Evolutionary conservation across 352 stramenopile species (phyloP).

Genomic region (Globisporangium paroecandrum): DNA sequence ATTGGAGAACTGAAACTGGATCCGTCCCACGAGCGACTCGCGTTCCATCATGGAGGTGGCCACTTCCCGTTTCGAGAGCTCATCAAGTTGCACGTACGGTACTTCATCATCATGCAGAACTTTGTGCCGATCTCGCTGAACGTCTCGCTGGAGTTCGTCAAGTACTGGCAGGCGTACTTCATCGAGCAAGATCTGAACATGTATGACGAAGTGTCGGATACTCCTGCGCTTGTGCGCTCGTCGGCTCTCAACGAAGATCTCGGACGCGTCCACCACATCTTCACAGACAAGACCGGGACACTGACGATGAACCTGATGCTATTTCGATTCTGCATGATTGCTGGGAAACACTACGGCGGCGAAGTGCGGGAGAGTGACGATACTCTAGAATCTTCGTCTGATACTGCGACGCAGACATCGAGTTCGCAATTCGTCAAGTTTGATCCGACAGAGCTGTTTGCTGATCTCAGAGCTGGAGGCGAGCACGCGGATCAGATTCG

Average conservation of each 20-base stretch:
- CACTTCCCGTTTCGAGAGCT: slow-evolving; percentile 53
- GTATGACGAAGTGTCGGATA: slow-evolving; percentile 91
- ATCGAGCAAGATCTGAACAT: slow-evolving; percentile 91
- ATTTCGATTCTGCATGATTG: slow-evolving; percentile 95
- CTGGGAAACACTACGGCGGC: slow-evolving; percentile 90
- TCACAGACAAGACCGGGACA: slow-evolving; percentile 95
- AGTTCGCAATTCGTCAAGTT: slow-evolving; percentile 55
- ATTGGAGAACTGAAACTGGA: background rate
- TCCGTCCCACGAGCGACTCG: background rate
- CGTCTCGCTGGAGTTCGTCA: slow-evolving; percentile 96
- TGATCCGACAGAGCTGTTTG: slow-evolving; percentile 63
- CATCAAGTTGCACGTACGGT: slow-evolving; percentile 85
- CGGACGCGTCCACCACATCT: slow-evolving; percentile 88
- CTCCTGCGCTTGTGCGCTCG: slow-evolving; percentile 70
- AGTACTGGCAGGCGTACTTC: slow-evolving; percentile 94
- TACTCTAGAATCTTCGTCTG: background rate
- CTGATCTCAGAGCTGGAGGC: slow-evolving; percentile 39
- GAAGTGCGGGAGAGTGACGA: slow-evolving; percentile 30
- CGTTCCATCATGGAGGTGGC: slow-evolving; percentile 8
- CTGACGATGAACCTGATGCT: slow-evolving; percentile 96
- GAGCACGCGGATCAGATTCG: slow-evolving; percentile 42
- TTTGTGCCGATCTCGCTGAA: slow-evolving; percentile 99
- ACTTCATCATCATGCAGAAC: slow-evolving; percentile 97
- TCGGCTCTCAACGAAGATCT: slow-evolving; percentile 91
- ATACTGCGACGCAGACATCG: background rate